Conservation (phyloP, 352 stramenopile genomes). For the Globisporangium spinosum region DNA sequence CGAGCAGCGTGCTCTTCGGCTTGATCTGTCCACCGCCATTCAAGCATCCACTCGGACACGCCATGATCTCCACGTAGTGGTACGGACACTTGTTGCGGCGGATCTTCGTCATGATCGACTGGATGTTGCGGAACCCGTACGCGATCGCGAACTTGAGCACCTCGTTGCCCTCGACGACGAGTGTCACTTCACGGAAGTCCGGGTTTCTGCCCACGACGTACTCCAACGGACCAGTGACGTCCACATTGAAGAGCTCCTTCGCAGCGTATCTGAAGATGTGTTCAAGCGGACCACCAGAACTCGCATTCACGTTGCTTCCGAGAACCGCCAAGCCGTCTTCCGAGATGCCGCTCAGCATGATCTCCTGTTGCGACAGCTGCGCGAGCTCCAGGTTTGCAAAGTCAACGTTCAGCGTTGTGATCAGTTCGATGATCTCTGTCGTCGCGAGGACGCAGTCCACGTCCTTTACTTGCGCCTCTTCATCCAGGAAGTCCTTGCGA, state of each 20-base stretch:
- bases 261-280: conserved; percentile 91
- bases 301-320: conserved; percentile 56
- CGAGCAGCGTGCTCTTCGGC: conserved; percentile 51
- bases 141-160: conserved; percentile 92
- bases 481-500: conserved; percentile 85
- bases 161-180: conserved; percentile 70
- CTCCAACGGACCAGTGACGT: conserved; percentile 75
- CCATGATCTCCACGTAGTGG: conserved; percentile 98
- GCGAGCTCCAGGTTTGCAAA: conserved; percentile 66
- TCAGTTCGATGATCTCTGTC: conserved; percentile 76
- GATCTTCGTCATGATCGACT: conserved; percentile 92
- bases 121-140: conserved; percentile 97
- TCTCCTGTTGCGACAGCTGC: conserved; percentile 57
- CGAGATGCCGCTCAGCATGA: conserved; percentile 66
- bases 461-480: conserved; percentile 66
- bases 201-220: conserved; percentile 88
- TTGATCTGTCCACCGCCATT: conserved; percentile 96
- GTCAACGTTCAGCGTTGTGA: conserved; percentile 51
- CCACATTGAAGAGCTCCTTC: conserved; percentile 87
- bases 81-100: conserved; percentile 88
- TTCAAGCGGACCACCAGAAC: conserved; percentile 89
- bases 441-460: conserved; percentile 94
- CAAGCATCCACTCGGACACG: conserved; percentile 95
- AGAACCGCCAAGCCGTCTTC: conserved; percentile 49
- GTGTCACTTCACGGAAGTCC: conserved; percentile 83